Evolutionary conservation across 2,329 filamentous ascomycete species (phyloP), one percentile per base, ranked within the genome.

Genomic region (Beauveria sp.): DNA sequence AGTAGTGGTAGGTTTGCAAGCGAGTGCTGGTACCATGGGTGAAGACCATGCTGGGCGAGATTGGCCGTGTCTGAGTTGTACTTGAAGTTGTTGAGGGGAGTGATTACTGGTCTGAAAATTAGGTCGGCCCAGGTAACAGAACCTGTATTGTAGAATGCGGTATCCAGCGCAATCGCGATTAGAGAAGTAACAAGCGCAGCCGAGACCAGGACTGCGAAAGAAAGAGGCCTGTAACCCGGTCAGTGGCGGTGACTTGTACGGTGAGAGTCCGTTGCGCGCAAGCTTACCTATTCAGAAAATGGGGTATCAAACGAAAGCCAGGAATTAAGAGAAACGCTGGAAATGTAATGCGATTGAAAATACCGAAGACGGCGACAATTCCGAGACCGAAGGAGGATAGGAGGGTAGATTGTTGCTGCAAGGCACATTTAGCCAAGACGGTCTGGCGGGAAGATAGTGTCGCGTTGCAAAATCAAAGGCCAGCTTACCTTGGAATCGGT

Each of bases 301-400:
- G 89, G 66, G 91, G 91, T 72, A 97, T 79, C 70, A 99, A 80
- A 70, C 87, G 87, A 71, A 96, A 77, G 41, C 88, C 88, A 58
- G 94, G 93, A 71, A 97, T 85, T 62, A 96, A 73, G 64, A 99
- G 76, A 72, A 96, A 99, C 16, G 92, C 93, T 51, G 93, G 93
- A 73, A 97, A 97, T 10, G 94, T 99, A 69, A 97, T 97, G 66
- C 94, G 86, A 75, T 97, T 99, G 76, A 99, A 99, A 62, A 93
- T 78, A 55, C 94, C 94, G 69, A 94, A 89, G 16, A 96, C 88
- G 57, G 84, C 81, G 59, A 97, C 84, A 63, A 92, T 85, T 34
- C 91, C 91, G 46, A 99, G 84, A 47, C 94, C 80, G 46, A 85
- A 82, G 62, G 89, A 92, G 22, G 92, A 87, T 67, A 91, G 78